Percentiles rank a stretch among this genome's conserved stretches.
Evolutionary conservation across 257 asterid species (phyloP).

Genomic region (Solanum neorickii): DNA sequence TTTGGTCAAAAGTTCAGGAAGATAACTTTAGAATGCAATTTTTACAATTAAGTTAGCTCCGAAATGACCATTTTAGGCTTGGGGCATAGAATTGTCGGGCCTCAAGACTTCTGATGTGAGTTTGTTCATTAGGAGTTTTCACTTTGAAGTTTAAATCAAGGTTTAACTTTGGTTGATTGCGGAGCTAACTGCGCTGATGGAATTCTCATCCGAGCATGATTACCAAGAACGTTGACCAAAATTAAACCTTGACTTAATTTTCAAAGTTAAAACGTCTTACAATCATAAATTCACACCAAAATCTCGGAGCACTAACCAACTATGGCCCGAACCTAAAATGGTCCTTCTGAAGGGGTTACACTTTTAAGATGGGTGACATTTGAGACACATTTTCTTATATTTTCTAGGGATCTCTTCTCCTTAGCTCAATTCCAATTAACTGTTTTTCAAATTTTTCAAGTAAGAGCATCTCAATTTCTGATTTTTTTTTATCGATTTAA

Average conservation of each 20-base stretch:
- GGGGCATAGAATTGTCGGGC: too few relatives aligned
- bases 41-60: fast-evolving
- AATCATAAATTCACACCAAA: background rate
- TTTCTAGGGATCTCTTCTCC: slow-evolving; percentile 7
- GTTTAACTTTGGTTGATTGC: too few relatives aligned
- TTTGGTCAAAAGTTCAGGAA: too few relatives aligned
- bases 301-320: background rate
- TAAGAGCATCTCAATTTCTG: background rate
- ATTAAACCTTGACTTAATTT: too few relatives aligned
- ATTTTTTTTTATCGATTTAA: background rate
- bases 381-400: slow-evolving; percentile 28
- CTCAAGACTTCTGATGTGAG: too few relatives aligned
- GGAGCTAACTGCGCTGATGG: too few relatives aligned
- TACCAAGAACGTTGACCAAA: background rate
- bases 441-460: background rate
- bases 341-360: slow-evolving; percentile 13
- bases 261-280: background rate
- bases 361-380: slow-evolving; percentile 30
- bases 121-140: too few relatives aligned
- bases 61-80: too few relatives aligned
- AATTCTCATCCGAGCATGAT: background rate
- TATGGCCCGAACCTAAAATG: too few relatives aligned
- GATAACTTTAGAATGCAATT: too few relatives aligned
- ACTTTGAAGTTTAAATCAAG: too few relatives aligned
- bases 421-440: background rate